These are phyloP conservation scores for Penicillium sp. DNA, from an alignment of 2,329 filamentous ascomycete species.

Conservation along the genomic window DNA sequence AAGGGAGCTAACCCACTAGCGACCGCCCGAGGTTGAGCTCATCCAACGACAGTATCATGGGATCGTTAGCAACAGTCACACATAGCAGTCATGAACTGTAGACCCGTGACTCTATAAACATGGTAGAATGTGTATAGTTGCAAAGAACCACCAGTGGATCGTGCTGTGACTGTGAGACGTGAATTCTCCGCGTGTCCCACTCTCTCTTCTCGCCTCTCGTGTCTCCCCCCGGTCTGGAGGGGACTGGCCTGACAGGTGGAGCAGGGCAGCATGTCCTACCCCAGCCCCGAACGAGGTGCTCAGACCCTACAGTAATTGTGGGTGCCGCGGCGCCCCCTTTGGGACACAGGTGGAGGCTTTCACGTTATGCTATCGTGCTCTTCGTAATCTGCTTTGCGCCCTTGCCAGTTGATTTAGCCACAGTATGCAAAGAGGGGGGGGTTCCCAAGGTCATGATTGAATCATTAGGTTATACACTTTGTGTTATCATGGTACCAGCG, in stretches of 20 bases:
- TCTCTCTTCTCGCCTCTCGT: neutral
- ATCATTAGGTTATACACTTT: neutral
- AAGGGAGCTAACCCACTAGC: slow-evolving; percentile 1
- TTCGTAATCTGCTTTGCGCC: neutral
- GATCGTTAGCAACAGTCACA: neutral
- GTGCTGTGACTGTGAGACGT: neutral
- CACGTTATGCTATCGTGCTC: neutral
- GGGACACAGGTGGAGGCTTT: neutral
- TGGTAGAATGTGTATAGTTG: neutral
- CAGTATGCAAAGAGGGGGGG: neutral
- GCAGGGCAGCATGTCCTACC: slow-evolving; percentile 1
- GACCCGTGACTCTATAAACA: neutral
- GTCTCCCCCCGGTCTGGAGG: neutral
- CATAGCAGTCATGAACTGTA: neutral
- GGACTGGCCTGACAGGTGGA: neutral
- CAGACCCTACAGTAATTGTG: neutral
- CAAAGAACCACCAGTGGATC: neutral
- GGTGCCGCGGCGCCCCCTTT: neutral
- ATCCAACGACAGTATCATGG: neutral
- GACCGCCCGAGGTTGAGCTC: neutral
- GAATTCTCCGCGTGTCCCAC: neutral
- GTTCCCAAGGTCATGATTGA: neutral
- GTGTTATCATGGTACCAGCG: neutral
- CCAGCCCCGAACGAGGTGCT: slow-evolving; percentile 1
- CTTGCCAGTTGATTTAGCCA: neutral